These are phyloP conservation scores for Fusarium hainanense DNA, from an alignment of 2,329 filamentous ascomycete species.

Conservation along the genomic window DNA sequence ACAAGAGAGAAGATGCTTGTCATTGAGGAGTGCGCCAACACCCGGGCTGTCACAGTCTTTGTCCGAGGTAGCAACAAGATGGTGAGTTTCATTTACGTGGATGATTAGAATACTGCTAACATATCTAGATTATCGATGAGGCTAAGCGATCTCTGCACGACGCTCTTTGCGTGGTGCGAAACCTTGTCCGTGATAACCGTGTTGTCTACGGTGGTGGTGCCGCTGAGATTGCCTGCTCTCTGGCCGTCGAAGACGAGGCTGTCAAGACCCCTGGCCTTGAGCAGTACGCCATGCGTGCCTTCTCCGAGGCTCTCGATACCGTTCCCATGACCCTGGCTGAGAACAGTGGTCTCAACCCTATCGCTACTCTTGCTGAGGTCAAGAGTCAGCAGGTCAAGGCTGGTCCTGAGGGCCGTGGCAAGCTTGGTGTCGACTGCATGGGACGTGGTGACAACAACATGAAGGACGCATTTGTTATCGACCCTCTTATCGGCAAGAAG, in stretches of 20 bases:
- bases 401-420: constrained; percentile 59
- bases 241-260: constrained; percentile 95
- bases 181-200: constrained; percentile 94
- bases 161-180: constrained; percentile 96
- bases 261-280: constrained; percentile 96
- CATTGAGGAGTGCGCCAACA: constrained; percentile 99
- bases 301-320: constrained; percentile 91
- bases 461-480: constrained; percentile 97
- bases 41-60: constrained; percentile 94
- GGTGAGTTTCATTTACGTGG: constrained; percentile 63
- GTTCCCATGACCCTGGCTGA: constrained; percentile 96
- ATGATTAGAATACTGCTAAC: constrained; percentile 33
- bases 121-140: constrained; percentile 90
- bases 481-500: constrained; percentile 97
- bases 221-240: constrained; percentile 95
- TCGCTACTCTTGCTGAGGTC: constrained; percentile 92
- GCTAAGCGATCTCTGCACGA: constrained; percentile 98
- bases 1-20: constrained; percentile 99
- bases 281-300: constrained; percentile 99
- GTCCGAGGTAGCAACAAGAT: constrained; percentile 99
- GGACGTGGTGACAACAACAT: constrained; percentile 94
- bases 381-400: constrained; percentile 97
- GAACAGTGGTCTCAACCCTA: constrained; percentile 95
- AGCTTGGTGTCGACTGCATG: constrained; percentile 98
- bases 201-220: constrained; percentile 98